Evolutionary conservation across 805 yeast genomes (phyloP).

Genomic region (Nematodospora valgi): DNA sequence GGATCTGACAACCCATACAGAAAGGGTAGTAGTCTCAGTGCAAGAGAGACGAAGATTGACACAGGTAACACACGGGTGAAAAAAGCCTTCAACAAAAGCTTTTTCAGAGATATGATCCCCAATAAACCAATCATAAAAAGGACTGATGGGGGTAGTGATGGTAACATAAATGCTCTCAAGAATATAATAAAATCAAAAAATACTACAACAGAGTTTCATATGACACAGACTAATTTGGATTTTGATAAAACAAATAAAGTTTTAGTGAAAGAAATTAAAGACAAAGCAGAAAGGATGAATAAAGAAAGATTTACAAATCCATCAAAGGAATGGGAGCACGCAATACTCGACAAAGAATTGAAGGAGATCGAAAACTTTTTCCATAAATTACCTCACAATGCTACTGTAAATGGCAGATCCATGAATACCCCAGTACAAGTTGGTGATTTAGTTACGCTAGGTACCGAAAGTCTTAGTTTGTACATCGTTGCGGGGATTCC

Average conservation of each 20-base stretch:
- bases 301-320: constrained; percentile 1
- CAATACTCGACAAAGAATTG: not conserved
- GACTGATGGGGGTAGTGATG: too few relatives aligned
- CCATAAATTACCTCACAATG: constrained; percentile 1
- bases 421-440: constrained; percentile 19
- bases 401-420: not conserved
- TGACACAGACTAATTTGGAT: constrained; percentile 50
- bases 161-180: too few relatives aligned
- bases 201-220: constrained; percentile 8
- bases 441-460: constrained; percentile 64
- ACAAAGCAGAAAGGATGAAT: not conserved
- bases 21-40: too few relatives aligned
- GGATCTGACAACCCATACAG: too few relatives aligned
- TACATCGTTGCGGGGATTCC: constrained; percentile 59
- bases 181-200: too few relatives aligned
- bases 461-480: constrained; percentile 42
- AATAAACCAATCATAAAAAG: too few relatives aligned
- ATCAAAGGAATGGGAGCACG: not conserved
- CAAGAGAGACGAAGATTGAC: too few relatives aligned
- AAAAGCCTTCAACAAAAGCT: too few relatives aligned
- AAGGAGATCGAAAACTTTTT: not conserved
- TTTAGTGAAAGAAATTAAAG: not conserved
- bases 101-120: too few relatives aligned
- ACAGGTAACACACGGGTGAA: too few relatives aligned
- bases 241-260: constrained; percentile 2